Percentiles rank a stretch among this genome's conserved stretches.
Evolutionary conservation across 768 basidiomycete species (phyloP).

Genomic region (Clitopilus passeckerianus): DNA sequence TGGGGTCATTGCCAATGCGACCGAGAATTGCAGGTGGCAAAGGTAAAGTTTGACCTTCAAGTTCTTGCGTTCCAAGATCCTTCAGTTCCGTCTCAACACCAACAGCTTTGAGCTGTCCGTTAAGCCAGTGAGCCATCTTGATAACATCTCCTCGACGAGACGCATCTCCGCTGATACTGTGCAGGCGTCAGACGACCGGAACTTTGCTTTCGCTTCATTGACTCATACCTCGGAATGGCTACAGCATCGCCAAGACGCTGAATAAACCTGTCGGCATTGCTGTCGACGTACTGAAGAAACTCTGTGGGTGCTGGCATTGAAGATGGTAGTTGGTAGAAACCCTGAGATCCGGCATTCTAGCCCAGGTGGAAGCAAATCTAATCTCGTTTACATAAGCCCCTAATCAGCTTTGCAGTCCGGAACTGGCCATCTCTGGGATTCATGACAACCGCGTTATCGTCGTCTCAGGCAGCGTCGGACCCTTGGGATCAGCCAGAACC

Average conservation of each 20-base stretch:
- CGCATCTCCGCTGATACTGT: slow-evolving; percentile 68
- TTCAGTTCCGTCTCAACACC: slow-evolving; percentile 74
- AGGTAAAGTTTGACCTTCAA: slow-evolving; percentile 61
- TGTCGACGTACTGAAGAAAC: slow-evolving; percentile 54
- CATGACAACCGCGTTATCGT: slow-evolving; percentile 10
- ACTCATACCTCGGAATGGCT: slow-evolving; percentile 66
- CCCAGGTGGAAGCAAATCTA: slow-evolving; percentile 4
- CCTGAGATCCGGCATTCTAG: background rate
- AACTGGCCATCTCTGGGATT: background rate
- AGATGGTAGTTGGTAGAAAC: slow-evolving; percentile 1
- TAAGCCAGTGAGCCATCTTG: slow-evolving; percentile 83
- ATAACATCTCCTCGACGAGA: slow-evolving; percentile 71
- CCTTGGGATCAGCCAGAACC: slow-evolving; percentile 14
- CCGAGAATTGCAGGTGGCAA: slow-evolving; percentile 87
- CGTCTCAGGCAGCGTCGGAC: slow-evolving; percentile 13
- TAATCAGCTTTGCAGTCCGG: background rate
- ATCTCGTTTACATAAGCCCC: slow-evolving; percentile 8
- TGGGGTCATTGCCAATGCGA: slow-evolving; percentile 72
- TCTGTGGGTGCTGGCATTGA: slow-evolving; percentile 46
- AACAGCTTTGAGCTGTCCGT: slow-evolving; percentile 65
- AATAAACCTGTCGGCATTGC: slow-evolving; percentile 70
- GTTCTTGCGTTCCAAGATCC: slow-evolving; percentile 70
- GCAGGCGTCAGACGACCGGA: background rate
- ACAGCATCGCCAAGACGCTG: slow-evolving; percentile 77
- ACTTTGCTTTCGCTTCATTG: background rate